phyloP scores from a whole-genome alignment of 768 basidiomycete species.

The Lentinula edodes region DNA sequence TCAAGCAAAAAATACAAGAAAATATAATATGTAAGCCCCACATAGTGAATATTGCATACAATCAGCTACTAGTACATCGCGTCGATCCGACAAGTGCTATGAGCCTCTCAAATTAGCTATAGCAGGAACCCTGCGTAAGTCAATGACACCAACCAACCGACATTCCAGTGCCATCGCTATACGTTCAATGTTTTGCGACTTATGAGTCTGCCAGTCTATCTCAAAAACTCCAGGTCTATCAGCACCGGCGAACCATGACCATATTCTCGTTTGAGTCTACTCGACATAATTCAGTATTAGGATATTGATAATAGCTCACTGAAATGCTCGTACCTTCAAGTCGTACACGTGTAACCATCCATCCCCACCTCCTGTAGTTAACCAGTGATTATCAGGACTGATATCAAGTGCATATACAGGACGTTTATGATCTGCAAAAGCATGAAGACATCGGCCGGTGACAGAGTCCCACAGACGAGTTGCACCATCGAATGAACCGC shows the following conservation, averaged over 20 bases:
- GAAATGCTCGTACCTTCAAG: constrained; percentile 43
- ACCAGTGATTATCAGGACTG: constrained; percentile 64
- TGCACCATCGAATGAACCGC: constrained; percentile 77
- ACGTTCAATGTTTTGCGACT: constrained; percentile 45
- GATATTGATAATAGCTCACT: not conserved
- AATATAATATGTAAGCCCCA: too few species aligned
- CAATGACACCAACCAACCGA: constrained; percentile 61
- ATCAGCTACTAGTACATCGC: too few species aligned
- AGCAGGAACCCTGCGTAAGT: constrained; percentile 40
- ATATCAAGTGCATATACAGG: constrained; percentile 73
- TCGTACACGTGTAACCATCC: constrained; percentile 72
- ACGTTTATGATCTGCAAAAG: constrained; percentile 66
- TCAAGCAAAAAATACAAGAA: too few species aligned
- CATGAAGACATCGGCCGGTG: constrained; percentile 68
- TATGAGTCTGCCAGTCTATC: constrained; percentile 62
- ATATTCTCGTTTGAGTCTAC: constrained; percentile 45
- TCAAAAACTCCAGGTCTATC: constrained; percentile 69
- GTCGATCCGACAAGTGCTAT: not conserved
- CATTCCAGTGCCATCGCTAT: constrained; percentile 69
- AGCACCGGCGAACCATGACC: constrained; percentile 58
- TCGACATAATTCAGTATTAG: not conserved
- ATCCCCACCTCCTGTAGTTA: constrained; percentile 79
- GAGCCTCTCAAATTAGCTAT: not conserved
- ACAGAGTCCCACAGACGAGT: constrained; percentile 80
- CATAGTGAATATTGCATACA: too few species aligned